Base-by-base conservation (phyloP, 129 eudicot species). In the Arctium lappa region DNA sequence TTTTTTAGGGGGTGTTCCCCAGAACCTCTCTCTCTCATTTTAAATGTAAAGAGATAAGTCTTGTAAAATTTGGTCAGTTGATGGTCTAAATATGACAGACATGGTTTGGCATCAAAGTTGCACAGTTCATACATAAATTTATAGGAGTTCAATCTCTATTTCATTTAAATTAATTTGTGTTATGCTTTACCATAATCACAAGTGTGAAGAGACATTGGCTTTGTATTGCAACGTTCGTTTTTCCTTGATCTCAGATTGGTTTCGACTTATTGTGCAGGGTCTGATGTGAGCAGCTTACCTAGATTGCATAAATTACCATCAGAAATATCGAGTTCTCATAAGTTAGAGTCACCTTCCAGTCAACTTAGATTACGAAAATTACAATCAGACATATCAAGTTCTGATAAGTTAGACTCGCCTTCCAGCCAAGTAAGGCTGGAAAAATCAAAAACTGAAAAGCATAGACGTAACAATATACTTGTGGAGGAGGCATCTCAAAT, bases 401-500 rank as follows among this genome's bases (percentile, higher is more conserved):
- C 91, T 31, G 90, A 39, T 42, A 87, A 88, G 70, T 60, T 56
- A 76, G 89, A 89, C 85, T 85, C 92, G 76, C 86, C 84, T 78
- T 60, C 87, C 62, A 87, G 80, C 34, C 84, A 76, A 40, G 79
- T 30, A 77, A 91, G 76, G 78, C 86, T 95, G 84, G 98, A 87
- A 82, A 86, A 93, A 84, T 87, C 97, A 44, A 93, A 90, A 84
- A 95, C 99, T 0, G 99, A 93, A 86, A 85, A 82, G 72, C 98
- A 87, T 34, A 86, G 75, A 73, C 90, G 76, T 80, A 86, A 62
- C 71, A 86, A 85, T 39, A 74, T 89, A 81, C 89, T 86, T 73
- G 88, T 90, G 70, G 86, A 87, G 73, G 99, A 95, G 68, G 97
- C 99, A 38, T 95, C 98, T 66, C 93, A 93, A 85, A 90, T 95